Percentiles rank a stretch among this genome's conserved stretches.
phyloP scores from a whole-genome alignment of 805 yeast genomes.

The Starmerella apicola region DNA sequence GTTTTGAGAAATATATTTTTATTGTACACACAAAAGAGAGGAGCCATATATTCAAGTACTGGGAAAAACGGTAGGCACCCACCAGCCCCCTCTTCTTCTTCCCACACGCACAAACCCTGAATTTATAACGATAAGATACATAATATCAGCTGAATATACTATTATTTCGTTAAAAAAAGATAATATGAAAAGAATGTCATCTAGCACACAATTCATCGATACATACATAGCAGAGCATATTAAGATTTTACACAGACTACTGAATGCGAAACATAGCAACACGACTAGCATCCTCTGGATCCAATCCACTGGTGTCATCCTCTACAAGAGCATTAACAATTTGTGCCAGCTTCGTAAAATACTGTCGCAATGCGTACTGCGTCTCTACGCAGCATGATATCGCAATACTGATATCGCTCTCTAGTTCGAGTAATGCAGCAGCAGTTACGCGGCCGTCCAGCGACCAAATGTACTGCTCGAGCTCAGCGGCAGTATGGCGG shows the following conservation, averaged over 20 bases:
- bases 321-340: slow-evolving; percentile 40
- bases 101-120: too few relatives aligned
- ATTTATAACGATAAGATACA: too few relatives aligned
- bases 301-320: slow-evolving; percentile 1
- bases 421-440: slow-evolving; percentile 70
- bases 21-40: too few relatives aligned
- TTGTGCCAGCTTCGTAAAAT: slow-evolving; percentile 72
- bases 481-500: slow-evolving; percentile 38
- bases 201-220: too few relatives aligned
- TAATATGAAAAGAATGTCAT: background rate
- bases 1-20: too few relatives aligned
- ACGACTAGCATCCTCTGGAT: slow-evolving; percentile 3
- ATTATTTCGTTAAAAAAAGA: too few relatives aligned
- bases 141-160: too few relatives aligned
- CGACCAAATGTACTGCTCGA: slow-evolving; percentile 59
- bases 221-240: too few relatives aligned
- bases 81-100: too few relatives aligned
- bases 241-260: too few relatives aligned
- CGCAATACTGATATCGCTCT: slow-evolving; percentile 63
- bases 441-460: slow-evolving; percentile 62
- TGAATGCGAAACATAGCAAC: background rate
- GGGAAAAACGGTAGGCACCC: too few relatives aligned
- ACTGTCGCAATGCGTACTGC: slow-evolving; percentile 61
- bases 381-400: slow-evolving; percentile 56
- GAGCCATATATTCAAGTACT: too few relatives aligned